Evolutionary conservation across 371 early-diverging fungal species (phyloP).

Genomic region (Sporodiniella umbellata): DNA sequence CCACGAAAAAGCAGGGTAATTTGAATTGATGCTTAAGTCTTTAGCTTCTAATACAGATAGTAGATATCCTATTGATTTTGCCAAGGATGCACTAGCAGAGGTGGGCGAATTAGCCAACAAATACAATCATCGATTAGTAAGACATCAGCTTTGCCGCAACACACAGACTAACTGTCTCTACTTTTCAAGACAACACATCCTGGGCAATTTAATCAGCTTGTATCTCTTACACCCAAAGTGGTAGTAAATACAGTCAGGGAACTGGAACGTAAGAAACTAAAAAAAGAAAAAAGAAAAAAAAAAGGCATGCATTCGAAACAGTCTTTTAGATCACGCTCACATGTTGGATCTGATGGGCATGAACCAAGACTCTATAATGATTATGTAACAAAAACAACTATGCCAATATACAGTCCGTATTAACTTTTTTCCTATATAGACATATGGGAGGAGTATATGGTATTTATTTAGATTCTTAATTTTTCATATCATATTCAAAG

Average conservation of each 20-base stretch:
- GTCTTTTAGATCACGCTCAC: conserved; percentile 34
- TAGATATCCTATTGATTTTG: conserved; percentile 39
- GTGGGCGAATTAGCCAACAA: conserved; percentile 35
- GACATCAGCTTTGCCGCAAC: too few species aligned
- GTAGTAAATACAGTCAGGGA: conserved; percentile 36
- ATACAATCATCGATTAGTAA: conserved; percentile 42
- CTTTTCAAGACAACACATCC: conserved; percentile 42
- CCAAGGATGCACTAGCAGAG: conserved; percentile 24
- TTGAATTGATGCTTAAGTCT: neutral
- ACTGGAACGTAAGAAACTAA: conserved; percentile 23
- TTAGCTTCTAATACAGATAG: neutral
- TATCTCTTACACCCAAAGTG: conserved; percentile 37
- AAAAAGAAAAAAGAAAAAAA: too few species aligned
- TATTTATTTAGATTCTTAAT: too few species aligned
- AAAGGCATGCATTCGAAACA: too few species aligned
- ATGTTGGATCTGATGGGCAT: conserved; percentile 48
- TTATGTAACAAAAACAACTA: conserved; percentile 28
- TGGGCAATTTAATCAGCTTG: conserved; percentile 50
- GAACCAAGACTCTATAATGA: conserved; percentile 44
- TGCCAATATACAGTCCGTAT: neutral
- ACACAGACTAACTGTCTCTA: too few species aligned
- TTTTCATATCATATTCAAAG: too few species aligned
- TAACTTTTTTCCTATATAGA: conserved; percentile 7
- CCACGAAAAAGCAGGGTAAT: conserved; percentile 42
- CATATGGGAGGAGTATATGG: conserved; percentile 55